Base-by-base conservation (phyloP, 306 rosid genomes). In the Oemleria cerasiformis region DNA sequence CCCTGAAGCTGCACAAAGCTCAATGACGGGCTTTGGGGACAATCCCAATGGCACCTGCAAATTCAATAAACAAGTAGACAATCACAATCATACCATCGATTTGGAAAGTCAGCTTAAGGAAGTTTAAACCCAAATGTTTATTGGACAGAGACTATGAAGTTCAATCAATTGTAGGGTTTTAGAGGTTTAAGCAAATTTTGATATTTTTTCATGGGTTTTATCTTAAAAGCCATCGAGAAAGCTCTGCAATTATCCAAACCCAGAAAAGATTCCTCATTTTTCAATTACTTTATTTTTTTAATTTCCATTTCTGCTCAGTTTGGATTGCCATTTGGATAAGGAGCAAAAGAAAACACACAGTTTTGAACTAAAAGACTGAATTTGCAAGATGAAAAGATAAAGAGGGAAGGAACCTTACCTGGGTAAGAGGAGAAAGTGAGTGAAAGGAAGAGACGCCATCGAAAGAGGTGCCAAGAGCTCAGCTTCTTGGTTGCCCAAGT, bases 371-470 rank as follows among this genome's bases (percentile, higher is more conserved):
- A 55, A 49, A 74, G 8, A 42, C n/a, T 16, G 8, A 16, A 40
- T 15, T 20, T 38, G 8, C 25, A 19, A 15, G 38, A 81, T 42
- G 68, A 23, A 65, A 45, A 72, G 40, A 67, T 63, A 76, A 34
- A 78, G 39, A 76, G 42, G 36, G 77, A 53, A 4, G 30, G 72
- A 30, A 30, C 36, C 36, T 30, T 30, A 93, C 97, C 98, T 94
- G 88, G 94, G 82, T 68, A 75, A 64, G 9, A 80, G 80, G 57
- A 91, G 84, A 81, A 88, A 86, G 8, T 72, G 88, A 58, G 89
- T 50, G 76, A 86, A 82, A 44, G 90, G 80, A 1, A 92, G 74
- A 36, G 74, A 84, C 54, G 95, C 88, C 96, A 89, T 91, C 14
- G 75, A 83, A 39, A 49, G 80, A 75, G 56, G 54, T 67, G 12